These are phyloP conservation scores for Ceratobasidium sp. DNA, from an alignment of 1,284 basidiomycete genomes.

Conservation along the genomic window DNA sequence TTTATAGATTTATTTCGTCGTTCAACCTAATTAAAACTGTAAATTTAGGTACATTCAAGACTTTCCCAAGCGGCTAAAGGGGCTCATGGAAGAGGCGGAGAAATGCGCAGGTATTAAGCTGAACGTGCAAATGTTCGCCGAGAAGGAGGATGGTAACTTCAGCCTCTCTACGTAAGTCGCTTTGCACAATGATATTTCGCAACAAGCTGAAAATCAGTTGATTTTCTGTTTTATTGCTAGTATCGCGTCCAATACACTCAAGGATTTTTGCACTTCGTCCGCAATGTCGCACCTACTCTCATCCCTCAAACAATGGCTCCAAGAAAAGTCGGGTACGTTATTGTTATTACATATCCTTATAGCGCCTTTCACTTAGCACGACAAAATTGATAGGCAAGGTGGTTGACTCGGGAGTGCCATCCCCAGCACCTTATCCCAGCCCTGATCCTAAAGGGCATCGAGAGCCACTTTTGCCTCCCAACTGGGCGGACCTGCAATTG, in stretches of 20 bases:
- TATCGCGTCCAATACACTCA: background rate
- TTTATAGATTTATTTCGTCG: background rate
- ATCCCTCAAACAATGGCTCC: background rate
- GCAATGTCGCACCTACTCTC: background rate
- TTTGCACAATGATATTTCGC: too few relatives aligned
- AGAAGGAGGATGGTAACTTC: background rate
- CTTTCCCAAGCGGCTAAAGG: background rate
- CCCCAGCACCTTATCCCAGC: background rate
- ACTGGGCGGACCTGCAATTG: background rate
- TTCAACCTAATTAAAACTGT: too few relatives aligned
- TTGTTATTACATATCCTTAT: too few relatives aligned
- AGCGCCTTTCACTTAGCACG: too few relatives aligned
- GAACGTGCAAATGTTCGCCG: background rate
- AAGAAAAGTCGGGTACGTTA: background rate
- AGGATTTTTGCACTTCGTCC: background rate
- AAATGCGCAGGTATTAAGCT: background rate
- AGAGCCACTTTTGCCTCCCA: background rate
- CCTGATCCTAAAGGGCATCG: background rate
- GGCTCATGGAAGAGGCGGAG: background rate
- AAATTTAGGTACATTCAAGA: background rate
- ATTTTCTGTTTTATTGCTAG: background rate
- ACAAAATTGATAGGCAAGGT: too few relatives aligned
- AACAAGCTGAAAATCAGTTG: too few relatives aligned
- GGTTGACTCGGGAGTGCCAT: background rate
- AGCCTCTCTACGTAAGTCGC: background rate